Evolutionary conservation across 140 eudicot genomes (phyloP), one percentile per base, ranked within the genome.

Genomic region (Ambrosia hybrid): DNA sequence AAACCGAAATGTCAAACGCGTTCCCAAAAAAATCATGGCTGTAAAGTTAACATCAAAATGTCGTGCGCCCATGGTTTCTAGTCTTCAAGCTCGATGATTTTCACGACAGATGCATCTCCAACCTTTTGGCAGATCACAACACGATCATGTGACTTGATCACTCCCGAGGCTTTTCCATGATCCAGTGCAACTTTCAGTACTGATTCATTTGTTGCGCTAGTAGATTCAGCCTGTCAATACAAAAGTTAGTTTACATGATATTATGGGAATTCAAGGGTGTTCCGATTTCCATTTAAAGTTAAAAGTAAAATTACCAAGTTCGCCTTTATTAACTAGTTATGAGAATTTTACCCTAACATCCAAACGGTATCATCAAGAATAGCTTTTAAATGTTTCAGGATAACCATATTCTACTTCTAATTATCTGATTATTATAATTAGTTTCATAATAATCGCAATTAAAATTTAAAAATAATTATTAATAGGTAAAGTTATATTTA

Each of bases 101-200:
- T 93, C 10, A 93, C 99, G 4, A 90, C 99, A 1, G 99, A 81
- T 13, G 96, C 89, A 78, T 93, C 99, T 67, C 99, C 99, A 70
- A 93, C 96, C 79, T 93, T 93, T 79, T 93, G 99, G 87, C 89
- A 93, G 57, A 93, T 85, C 53, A 93, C 99, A 39, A 93, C 96
- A 3, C 99, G 88, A 14, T 93, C 99, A 62, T 88, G 99, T 6
- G 97, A 80, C 85, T 90, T 93, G 58, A 93, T 81, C 41, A 93
- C 86, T 49, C 99, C 99, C 0, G 92, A 68, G 39, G 94, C 74
- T 84, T 93, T 93, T 14, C 99, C 99, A 37, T 90, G 91, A 57
- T 93, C 99, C 62, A 93, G 86, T 13, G 99, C 99, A 14, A 90
- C 96, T 81, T 93, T 93, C 87, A 93, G 76, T 38, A 93, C 89